These are phyloP conservation scores for Diaporthe citriasiana DNA, from an alignment of 2,329 filamentous ascomycete genomes.

Conservation along the genomic window DNA sequence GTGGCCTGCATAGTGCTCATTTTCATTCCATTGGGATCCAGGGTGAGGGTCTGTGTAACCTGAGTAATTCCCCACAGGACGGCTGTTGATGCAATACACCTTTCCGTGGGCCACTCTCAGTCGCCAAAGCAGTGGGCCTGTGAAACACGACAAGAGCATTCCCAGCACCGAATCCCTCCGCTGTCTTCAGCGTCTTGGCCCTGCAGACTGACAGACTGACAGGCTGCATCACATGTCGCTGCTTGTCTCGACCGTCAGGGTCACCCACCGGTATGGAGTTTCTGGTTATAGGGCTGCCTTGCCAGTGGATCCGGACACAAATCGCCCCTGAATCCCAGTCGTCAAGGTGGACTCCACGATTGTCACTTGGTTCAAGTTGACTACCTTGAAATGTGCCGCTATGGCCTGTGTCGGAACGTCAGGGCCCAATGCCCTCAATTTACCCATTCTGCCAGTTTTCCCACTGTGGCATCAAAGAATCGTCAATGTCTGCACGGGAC, in stretches of 20 bases:
- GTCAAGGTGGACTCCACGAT: neutral
- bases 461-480: neutral
- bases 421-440: neutral
- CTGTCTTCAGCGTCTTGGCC: neutral
- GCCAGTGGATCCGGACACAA: conserved; percentile 1
- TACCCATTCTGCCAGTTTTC: neutral
- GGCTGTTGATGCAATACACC: neutral
- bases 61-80: neutral
- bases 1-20: neutral
- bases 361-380: neutral
- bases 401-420: neutral
- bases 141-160: neutral
- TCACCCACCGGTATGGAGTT: conserved; percentile 7
- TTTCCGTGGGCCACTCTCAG: neutral
- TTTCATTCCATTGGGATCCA: neutral
- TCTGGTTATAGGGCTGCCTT: conserved; percentile 3
- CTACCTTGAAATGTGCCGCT: neutral
- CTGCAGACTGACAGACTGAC: neutral
- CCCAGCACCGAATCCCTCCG: neutral
- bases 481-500: neutral
- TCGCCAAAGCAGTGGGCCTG: neutral
- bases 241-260: neutral
- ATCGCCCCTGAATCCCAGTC: neutral
- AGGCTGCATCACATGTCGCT: neutral
- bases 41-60: conserved; percentile 3